These are phyloP conservation scores for Durio zibethinus DNA, from an alignment of 345 rosid species.

Conservation along the genomic window DNA sequence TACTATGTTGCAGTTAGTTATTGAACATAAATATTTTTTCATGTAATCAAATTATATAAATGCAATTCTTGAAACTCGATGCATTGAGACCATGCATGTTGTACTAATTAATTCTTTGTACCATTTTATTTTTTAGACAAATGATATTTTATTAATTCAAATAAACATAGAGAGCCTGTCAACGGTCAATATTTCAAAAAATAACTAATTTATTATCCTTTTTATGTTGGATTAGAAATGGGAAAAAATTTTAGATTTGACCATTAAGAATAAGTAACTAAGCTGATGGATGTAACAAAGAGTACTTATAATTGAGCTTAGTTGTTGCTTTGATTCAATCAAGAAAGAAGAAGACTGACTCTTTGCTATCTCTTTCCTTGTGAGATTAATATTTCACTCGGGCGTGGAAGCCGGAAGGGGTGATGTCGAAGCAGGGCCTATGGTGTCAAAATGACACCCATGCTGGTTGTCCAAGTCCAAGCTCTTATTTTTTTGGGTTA, in stretches of 20 bases:
- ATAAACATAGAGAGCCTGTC: no score
- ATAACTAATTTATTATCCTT: no score
- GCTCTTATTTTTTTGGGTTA: not conserved
- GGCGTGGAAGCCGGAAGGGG: not conserved
- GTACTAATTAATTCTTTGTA: not conserved
- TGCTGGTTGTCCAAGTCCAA: not conserved
- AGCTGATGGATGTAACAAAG: no score
- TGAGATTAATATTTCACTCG: not conserved
- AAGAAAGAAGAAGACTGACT: no score
- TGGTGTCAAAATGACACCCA: not conserved
- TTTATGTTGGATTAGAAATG: no score
- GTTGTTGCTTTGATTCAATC: no score
- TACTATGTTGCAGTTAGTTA: not conserved
- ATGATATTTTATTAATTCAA: no score
- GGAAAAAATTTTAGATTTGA: not conserved
- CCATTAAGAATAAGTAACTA: not conserved
- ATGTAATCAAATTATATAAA: not conserved
- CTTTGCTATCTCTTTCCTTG: not conserved
- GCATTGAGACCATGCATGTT: no score
- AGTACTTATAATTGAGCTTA: no score
- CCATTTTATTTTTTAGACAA: no score
- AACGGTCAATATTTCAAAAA: no score
- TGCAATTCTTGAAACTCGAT: not conserved
- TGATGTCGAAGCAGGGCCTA: not conserved
- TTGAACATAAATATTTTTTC: not conserved